phyloP scores from a whole-genome alignment of 345 rosid genomes.

The Limnanthes douglasii region DNA sequence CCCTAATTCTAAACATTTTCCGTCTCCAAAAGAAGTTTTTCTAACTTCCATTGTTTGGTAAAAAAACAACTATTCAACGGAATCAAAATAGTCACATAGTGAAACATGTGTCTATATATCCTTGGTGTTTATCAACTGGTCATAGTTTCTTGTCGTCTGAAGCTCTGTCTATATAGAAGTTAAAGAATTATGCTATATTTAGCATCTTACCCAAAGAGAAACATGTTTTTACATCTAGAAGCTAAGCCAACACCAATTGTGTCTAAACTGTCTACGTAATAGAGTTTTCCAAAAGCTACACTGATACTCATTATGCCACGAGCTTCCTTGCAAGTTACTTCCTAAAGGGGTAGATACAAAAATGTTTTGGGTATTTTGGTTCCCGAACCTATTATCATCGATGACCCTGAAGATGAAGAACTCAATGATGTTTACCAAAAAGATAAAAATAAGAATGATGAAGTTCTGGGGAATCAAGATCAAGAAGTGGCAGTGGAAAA shows the following conservation, averaged over 20 bases:
- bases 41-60: slow-evolving; percentile 11
- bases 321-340: slow-evolving; percentile 9
- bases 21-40: slow-evolving; percentile 20
- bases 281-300: slow-evolving; percentile 17
- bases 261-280: slow-evolving; percentile 22
- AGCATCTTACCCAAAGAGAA: slow-evolving; percentile 19
- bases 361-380: slow-evolving; percentile 11
- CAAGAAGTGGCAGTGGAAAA: slow-evolving; percentile 51
- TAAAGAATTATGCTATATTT: slow-evolving; percentile 11
- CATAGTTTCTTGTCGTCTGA: slow-evolving; percentile 17
- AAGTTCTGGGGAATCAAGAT: slow-evolving; percentile 16
- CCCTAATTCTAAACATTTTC: slow-evolving; percentile 20
- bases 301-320: slow-evolving; percentile 12
- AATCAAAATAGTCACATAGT: slow-evolving; percentile 15
- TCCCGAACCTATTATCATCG: slow-evolving; percentile 12
- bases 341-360: slow-evolving; percentile 6
- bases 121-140: slow-evolving; percentile 22
- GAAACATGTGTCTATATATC: slow-evolving; percentile 14
- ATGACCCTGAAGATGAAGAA: slow-evolving; percentile 20
- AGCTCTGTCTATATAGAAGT: slow-evolving; percentile 19
- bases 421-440: slow-evolving; percentile 18
- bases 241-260: slow-evolving; percentile 15
- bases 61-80: slow-evolving; percentile 16
- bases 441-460: slow-evolving; percentile 20
- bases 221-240: slow-evolving; percentile 17